Conservation (phyloP, 371 early-diverging fungal genomes). For the Syncephalastrum racemosum region DNA sequence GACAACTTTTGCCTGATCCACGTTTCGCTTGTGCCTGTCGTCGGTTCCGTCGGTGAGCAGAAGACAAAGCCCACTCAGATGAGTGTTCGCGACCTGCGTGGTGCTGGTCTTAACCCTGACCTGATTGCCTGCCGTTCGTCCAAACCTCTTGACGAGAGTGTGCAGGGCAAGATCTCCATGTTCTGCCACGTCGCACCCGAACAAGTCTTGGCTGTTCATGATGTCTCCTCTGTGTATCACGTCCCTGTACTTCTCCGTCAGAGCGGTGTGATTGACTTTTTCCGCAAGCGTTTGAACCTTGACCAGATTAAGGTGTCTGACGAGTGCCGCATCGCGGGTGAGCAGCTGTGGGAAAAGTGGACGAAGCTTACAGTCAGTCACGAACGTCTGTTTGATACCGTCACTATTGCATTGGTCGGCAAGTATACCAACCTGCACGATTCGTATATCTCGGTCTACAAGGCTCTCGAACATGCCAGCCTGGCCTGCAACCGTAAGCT, state of each 20-base stretch:
- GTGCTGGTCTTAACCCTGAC: slow-evolving; percentile 94
- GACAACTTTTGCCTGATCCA: slow-evolving; percentile 97
- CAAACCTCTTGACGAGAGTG: slow-evolving; percentile 75
- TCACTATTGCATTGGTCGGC: slow-evolving; percentile 94
- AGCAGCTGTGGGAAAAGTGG: slow-evolving; percentile 79
- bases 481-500: slow-evolving; percentile 82
- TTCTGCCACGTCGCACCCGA: slow-evolving; percentile 95
- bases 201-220: slow-evolving; percentile 90
- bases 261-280: slow-evolving; percentile 81
- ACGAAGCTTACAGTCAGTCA: slow-evolving; percentile 68
- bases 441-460: slow-evolving; percentile 95
- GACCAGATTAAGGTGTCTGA: slow-evolving; percentile 52
- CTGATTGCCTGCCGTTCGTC: slow-evolving; percentile 95
- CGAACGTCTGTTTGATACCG: slow-evolving; percentile 78
- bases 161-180: slow-evolving; percentile 94
- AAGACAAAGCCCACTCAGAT: slow-evolving; percentile 99
- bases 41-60: slow-evolving; percentile 97
- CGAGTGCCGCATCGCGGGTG: slow-evolving; percentile 57
- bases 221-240: slow-evolving; percentile 94
- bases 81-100: slow-evolving; percentile 92
- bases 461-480: slow-evolving; percentile 93
- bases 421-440: slow-evolving; percentile 96
- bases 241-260: slow-evolving; percentile 90
- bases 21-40: slow-evolving; percentile 97
- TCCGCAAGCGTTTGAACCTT: slow-evolving; percentile 80